Evolutionary conservation across 2,329 filamentous ascomycete genomes (phyloP).

Genomic region (Daldinia sp.): DNA sequence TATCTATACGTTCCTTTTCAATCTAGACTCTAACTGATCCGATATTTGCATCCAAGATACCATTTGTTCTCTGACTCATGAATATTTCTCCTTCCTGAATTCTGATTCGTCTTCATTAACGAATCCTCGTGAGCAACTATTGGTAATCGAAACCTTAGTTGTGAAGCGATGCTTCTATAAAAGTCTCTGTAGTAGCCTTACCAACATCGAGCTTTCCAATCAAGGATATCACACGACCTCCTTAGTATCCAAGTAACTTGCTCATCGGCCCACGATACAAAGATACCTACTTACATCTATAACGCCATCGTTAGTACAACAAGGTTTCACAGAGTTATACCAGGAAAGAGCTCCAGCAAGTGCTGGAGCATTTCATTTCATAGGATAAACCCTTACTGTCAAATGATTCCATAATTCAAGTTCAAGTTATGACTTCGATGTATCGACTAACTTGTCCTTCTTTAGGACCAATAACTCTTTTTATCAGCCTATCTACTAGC

Average conservation of each 20-base stretch:
- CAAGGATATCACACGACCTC: not conserved
- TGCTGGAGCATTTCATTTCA: not conserved
- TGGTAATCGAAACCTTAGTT: not conserved
- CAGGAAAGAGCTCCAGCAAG: not conserved
- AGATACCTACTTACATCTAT: not conserved
- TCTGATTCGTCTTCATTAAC: not conserved
- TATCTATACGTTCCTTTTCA: not conserved
- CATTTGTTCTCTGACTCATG: not conserved
- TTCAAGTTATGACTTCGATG: not conserved
- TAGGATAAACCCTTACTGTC: not conserved
- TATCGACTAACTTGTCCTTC: not conserved
- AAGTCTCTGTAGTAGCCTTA: not conserved
- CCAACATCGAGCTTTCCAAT: conserved; percentile 2
- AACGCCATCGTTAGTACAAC: not conserved
- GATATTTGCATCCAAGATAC: not conserved
- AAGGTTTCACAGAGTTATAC: not conserved
- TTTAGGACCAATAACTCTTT: not conserved
- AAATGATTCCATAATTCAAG: not conserved
- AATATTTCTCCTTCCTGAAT: not conserved
- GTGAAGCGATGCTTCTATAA: not conserved
- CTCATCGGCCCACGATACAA: not conserved
- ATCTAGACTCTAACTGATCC: not conserved
- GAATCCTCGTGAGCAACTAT: not conserved
- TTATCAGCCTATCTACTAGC: too few species aligned
- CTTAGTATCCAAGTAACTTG: conserved; percentile 2